Conservation (phyloP, 495 filamentous ascomycete species). For the Neurospora sp. region DNA sequence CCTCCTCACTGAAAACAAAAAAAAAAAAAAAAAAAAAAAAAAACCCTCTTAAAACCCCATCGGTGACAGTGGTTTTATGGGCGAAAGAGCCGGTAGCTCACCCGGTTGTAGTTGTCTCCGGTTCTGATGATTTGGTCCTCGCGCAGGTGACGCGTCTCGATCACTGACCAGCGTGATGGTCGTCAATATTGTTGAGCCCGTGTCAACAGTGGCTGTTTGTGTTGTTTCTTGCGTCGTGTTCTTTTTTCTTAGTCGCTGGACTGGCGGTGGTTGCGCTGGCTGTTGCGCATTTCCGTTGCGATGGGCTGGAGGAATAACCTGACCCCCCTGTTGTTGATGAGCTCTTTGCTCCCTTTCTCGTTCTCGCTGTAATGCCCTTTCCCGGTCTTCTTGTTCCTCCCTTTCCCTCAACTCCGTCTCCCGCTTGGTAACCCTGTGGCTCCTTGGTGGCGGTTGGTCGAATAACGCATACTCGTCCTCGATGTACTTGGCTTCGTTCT, state of each 20-base stretch:
- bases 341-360: background rate
- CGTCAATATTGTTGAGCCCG: conserved; percentile 28
- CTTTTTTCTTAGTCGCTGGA: conserved; percentile 31
- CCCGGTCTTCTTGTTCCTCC: background rate
- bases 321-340: conserved; percentile 8
- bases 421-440: conserved; percentile 5
- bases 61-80: conserved; percentile 62
- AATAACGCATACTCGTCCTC: conserved; percentile 60
- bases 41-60: conserved; percentile 41
- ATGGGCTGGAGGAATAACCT: background rate
- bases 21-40: background rate
- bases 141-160: conserved; percentile 23
- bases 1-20: background rate
- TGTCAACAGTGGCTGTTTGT: conserved; percentile 11
- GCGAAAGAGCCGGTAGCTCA: conserved; percentile 49
- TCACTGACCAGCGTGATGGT: conserved; percentile 34
- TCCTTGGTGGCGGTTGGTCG: conserved; percentile 37
- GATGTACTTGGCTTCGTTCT: conserved; percentile 72
- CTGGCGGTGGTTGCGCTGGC: conserved; percentile 7
- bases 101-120: conserved; percentile 5
- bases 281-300: conserved; percentile 14
- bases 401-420: conserved; percentile 1
- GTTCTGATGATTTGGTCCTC: conserved; percentile 9
- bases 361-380: conserved; percentile 4
- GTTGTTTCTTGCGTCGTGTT: conserved; percentile 6